These are phyloP conservation scores for Carpinus fangiana DNA, from an alignment of 306 rosid species.

Conservation along the genomic window DNA sequence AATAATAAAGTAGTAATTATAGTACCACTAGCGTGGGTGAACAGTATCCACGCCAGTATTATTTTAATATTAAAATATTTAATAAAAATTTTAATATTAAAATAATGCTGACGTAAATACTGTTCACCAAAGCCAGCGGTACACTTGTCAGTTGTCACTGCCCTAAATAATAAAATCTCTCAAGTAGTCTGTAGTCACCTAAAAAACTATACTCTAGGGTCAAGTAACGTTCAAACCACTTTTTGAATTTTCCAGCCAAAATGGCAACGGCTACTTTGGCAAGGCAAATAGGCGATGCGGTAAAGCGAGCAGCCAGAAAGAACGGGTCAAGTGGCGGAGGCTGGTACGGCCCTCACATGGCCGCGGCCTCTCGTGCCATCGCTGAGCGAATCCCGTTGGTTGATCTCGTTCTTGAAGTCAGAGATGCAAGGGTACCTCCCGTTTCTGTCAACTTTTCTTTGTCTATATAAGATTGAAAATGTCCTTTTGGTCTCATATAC, in stretches of 20 bases:
- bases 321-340: conserved; percentile 17
- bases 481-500: background rate
- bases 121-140: too few relatives aligned
- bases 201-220: too few relatives aligned
- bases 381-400: conserved; percentile 60
- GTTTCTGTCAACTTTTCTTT: background rate
- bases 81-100: too few relatives aligned
- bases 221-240: background rate
- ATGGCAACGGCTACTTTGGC: conserved; percentile 50
- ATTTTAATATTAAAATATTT: too few relatives aligned
- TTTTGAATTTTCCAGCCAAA: conserved; percentile 14
- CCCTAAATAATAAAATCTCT: too few relatives aligned
- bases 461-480: background rate
- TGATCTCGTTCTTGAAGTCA: conserved; percentile 65
- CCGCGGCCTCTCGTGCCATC: conserved; percentile 73
- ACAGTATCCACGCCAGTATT: too few relatives aligned
- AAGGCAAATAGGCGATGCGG: conserved; percentile 36
- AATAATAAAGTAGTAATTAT: too few relatives aligned
- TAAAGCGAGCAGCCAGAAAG: conserved; percentile 26
- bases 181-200: too few relatives aligned
- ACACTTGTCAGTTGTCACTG: too few relatives aligned
- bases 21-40: too few relatives aligned
- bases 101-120: too few relatives aligned
- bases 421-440: conserved; percentile 72
- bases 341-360: conserved; percentile 68